A percentile compares a stretch with the other conserved stretches of the same genome.
phyloP scores from a whole-genome alignment of 2,329 filamentous ascomycete species.

The Fusarium concolor region DNA sequence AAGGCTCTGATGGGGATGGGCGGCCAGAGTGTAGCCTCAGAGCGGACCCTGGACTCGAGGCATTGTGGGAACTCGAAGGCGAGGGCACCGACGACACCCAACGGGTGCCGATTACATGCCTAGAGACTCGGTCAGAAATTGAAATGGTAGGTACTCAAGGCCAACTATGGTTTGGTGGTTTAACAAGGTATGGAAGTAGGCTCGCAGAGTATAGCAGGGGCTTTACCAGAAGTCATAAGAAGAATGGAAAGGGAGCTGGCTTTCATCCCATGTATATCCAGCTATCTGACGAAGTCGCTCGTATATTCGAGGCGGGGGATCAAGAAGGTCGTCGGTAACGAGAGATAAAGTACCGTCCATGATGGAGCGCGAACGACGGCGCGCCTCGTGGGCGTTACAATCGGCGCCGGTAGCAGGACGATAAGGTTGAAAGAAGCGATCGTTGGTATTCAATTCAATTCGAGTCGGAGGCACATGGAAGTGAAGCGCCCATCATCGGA shows the following conservation, averaged over 20 bases:
- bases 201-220: neutral
- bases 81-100: slow-evolving; percentile 64
- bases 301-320: slow-evolving; percentile 75
- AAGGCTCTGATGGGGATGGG: slow-evolving; percentile 57
- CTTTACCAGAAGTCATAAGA: slow-evolving; percentile 89
- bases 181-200: neutral
- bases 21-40: slow-evolving; percentile 58
- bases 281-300: slow-evolving; percentile 79
- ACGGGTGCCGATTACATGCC: slow-evolving; percentile 75
- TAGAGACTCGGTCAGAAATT: slow-evolving; percentile 47
- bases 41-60: slow-evolving; percentile 58
- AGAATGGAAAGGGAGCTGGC: slow-evolving; percentile 66
- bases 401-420: slow-evolving; percentile 35
- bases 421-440: slow-evolving; percentile 37
- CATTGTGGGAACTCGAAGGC: slow-evolving; percentile 59
- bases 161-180: neutral
- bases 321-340: slow-evolving; percentile 66
- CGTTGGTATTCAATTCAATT: slow-evolving; percentile 46
- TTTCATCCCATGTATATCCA: slow-evolving; percentile 82
- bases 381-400: slow-evolving; percentile 39
- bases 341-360: slow-evolving; percentile 65
- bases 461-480: slow-evolving; percentile 42
- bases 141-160: neutral
- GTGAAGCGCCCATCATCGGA: slow-evolving; percentile 51
- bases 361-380: slow-evolving; percentile 48